A percentile compares a stretch with the other conserved stretches of the same genome.
These are phyloP conservation scores for Phyllosticta citribraziliensis DNA, from an alignment of 2,329 filamentous ascomycete genomes.

Conservation along the genomic window DNA sequence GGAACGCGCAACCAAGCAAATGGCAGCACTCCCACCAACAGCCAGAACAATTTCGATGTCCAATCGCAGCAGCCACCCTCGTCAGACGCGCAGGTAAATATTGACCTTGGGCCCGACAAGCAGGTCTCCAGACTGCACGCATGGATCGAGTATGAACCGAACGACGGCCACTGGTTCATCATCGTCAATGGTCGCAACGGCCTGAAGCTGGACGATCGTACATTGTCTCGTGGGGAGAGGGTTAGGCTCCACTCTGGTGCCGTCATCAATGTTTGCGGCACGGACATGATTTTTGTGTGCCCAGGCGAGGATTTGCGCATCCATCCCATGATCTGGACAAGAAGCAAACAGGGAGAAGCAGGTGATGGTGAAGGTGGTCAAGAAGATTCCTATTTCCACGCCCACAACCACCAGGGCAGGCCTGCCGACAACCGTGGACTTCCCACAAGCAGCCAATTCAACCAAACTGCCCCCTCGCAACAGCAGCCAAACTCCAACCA, in stretches of 20 bases:
- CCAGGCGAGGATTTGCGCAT: constrained; percentile 65
- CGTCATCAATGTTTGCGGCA: constrained; percentile 81
- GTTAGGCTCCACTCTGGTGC: constrained; percentile 70
- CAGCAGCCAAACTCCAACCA: constrained; percentile 7
- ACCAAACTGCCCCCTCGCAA: constrained; percentile 7
- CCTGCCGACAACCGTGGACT: neutral
- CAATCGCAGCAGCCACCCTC: neutral
- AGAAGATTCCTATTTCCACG: constrained; percentile 5
- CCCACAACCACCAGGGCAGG: constrained; percentile 16
- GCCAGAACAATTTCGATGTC: constrained; percentile 12
- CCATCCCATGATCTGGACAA: constrained; percentile 54
- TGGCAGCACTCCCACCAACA: constrained; percentile 14
- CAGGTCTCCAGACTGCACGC: constrained; percentile 42
- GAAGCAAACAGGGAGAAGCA: constrained; percentile 27
- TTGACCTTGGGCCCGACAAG: constrained; percentile 59
- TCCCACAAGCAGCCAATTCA: constrained; percentile 20
- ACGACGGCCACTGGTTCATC: constrained; percentile 62
- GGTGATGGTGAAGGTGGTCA: constrained; percentile 27
- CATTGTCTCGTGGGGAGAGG: constrained; percentile 57
- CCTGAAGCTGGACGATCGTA: constrained; percentile 67
- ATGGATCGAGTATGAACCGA: constrained; percentile 37
- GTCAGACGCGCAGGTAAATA: constrained; percentile 50
- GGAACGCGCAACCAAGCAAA: constrained; percentile 19
- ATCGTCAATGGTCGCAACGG: constrained; percentile 86
- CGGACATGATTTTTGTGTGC: constrained; percentile 99